phyloP scores from a whole-genome alignment of 192 early-diverging fungal genomes.

The Entomortierella lignicola region DNA sequence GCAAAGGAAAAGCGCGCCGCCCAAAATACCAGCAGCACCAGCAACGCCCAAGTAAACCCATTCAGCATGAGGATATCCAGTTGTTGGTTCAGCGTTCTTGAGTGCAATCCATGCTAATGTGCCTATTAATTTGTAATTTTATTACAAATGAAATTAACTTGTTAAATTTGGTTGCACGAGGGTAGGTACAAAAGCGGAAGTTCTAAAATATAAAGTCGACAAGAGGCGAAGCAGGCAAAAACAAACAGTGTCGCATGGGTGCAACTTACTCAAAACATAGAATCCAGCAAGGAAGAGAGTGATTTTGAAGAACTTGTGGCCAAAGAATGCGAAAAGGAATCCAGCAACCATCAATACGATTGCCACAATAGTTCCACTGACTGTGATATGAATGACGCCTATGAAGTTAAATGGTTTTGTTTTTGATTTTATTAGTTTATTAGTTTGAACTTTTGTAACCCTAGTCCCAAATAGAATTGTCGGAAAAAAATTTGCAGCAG shows the following conservation, averaged over 20 bases:
- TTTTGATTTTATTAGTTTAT: background rate
- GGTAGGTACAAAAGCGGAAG: too few relatives aligned
- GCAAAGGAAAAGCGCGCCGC: slow-evolving; percentile 73
- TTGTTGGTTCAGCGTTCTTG: slow-evolving; percentile 55
- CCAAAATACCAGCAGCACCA: slow-evolving; percentile 71
- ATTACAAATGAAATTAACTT: background rate
- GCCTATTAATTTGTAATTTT: slow-evolving; percentile 41
- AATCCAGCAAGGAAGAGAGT: slow-evolving; percentile 85
- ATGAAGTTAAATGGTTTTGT: background rate
- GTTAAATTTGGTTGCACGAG: too few relatives aligned
- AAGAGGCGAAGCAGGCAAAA: background rate
- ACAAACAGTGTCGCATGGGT: slow-evolving; percentile 26
- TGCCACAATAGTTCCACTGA: slow-evolving; percentile 58
- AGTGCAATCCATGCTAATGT: slow-evolving; percentile 64
- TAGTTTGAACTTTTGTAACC: too few relatives aligned
- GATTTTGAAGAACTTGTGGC: slow-evolving; percentile 70
- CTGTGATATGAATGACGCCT: slow-evolving; percentile 20
- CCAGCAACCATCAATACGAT: slow-evolving; percentile 74
- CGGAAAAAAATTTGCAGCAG: too few relatives aligned
- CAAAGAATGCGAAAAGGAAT: slow-evolving; percentile 76
- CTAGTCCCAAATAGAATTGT: too few relatives aligned
- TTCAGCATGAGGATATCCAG: slow-evolving; percentile 51
- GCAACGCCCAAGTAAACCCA: slow-evolving; percentile 70
- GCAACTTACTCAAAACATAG: slow-evolving; percentile 72
- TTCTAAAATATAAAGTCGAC: background rate